These are phyloP conservation scores for Starmerella sp. DNA, from an alignment of 805 yeast genomes.

Conservation along the genomic window DNA sequence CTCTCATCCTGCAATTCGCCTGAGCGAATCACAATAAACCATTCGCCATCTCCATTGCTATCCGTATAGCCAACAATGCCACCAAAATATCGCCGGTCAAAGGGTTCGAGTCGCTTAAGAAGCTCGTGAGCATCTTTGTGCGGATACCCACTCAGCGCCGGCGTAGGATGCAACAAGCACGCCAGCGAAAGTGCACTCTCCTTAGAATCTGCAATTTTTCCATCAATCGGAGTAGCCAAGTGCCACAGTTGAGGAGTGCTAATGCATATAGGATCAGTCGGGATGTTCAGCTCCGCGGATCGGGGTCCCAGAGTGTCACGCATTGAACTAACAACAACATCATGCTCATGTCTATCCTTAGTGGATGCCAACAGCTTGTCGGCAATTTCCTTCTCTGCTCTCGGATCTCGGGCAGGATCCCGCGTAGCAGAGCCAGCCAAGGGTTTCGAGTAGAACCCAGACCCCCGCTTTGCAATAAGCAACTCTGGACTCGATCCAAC, in stretches of 20 bases:
- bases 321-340: conserved; percentile 14
- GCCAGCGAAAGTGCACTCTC: conserved; percentile 10
- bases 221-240: conserved; percentile 9
- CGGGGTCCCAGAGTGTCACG: conserved; percentile 2
- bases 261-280: conserved; percentile 2
- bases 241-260: conserved; percentile 14
- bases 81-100: conserved; percentile 16
- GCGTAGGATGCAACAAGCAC: conserved; percentile 14
- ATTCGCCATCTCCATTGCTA: conserved; percentile 15
- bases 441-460: conserved; percentile 9
- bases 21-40: conserved; percentile 16
- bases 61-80: conserved; percentile 17
- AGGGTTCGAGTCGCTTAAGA: conserved; percentile 9
- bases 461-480: conserved; percentile 11
- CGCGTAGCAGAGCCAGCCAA: conserved; percentile 17
- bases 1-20: neutral
- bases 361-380: neutral
- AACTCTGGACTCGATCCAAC: conserved; percentile 16
- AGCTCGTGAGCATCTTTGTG: conserved; percentile 8
- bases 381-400: neutral
- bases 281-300: conserved; percentile 3
- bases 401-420: neutral
- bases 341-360: conserved; percentile 14
- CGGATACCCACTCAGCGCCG: conserved; percentile 17
- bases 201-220: neutral